phyloP scores from a whole-genome alignment of 2,329 filamentous ascomycete genomes.

The Penicillium sp. region DNA sequence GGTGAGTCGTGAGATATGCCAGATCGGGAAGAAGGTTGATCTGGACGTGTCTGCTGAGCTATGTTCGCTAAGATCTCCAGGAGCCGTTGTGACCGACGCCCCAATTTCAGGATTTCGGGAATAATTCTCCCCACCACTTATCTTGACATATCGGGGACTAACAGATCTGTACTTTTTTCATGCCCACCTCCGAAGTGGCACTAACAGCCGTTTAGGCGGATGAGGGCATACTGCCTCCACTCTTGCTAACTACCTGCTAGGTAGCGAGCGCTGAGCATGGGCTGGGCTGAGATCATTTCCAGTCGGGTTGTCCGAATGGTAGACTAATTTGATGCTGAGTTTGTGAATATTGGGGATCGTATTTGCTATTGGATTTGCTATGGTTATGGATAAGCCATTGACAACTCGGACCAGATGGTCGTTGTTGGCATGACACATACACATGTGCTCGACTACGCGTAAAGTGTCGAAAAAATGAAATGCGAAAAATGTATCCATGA shows the following conservation, averaged over 20 bases:
- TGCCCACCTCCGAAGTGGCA: neutral
- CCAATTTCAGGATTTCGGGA: neutral
- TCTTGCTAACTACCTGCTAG: neutral
- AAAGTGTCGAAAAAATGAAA: neutral
- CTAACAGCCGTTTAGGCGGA: neutral
- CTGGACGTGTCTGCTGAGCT: neutral
- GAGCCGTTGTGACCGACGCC: constrained; percentile 4
- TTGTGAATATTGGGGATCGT: neutral
- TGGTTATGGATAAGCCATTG: neutral
- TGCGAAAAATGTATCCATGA: neutral
- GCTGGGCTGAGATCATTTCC: neutral
- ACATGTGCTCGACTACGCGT: neutral
- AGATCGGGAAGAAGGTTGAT: neutral
- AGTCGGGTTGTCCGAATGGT: neutral
- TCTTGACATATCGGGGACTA: neutral
- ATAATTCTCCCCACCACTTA: neutral
- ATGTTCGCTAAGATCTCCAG: constrained; percentile 1
- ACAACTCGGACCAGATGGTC: neutral
- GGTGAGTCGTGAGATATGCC: neutral
- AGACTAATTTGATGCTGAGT: neutral
- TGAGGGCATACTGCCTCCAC: neutral
- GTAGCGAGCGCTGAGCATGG: neutral
- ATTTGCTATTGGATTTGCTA: neutral
- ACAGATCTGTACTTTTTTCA: neutral
- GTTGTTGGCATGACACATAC: neutral